Conservation (phyloP, 176 grass and related monocot genomes). For the Triticum timopheevii region DNA sequence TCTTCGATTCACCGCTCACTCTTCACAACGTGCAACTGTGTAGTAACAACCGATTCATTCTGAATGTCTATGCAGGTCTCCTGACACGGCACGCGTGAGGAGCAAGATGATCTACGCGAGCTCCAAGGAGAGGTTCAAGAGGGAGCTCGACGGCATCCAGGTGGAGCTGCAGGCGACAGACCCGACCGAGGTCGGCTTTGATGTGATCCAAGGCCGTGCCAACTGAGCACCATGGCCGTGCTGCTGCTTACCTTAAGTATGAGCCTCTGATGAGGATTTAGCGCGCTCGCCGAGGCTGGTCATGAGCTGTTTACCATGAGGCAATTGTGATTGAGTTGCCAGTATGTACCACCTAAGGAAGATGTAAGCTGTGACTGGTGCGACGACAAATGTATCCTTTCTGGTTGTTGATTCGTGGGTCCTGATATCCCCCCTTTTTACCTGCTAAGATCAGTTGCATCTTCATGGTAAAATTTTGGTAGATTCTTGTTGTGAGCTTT, state of each 20-base stretch:
- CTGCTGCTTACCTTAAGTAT: neutral
- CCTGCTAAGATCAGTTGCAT: neutral
- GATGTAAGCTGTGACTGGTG: neutral
- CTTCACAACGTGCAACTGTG: neutral
- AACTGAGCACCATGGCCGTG: slow-evolving; percentile 7
- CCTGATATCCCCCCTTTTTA: neutral
- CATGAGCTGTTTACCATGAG: slow-evolving; percentile 3
- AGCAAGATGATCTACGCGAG: slow-evolving; percentile 61
- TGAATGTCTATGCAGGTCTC: slow-evolving; percentile 31
- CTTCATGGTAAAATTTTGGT: neutral
- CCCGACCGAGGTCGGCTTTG: slow-evolving; percentile 33
- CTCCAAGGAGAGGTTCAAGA: slow-evolving; percentile 62
- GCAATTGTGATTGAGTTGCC: neutral
- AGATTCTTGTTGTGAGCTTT: neutral
- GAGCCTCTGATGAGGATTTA: slow-evolving; percentile 21
- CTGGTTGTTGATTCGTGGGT: neutral
- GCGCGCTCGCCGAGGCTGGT: neutral
- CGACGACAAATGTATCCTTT: neutral
- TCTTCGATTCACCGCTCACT: neutral
- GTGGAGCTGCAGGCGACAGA: slow-evolving; percentile 55
- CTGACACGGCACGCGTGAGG: slow-evolving; percentile 40
- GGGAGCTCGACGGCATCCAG: slow-evolving; percentile 55
- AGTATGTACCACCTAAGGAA: slow-evolving; percentile 14
- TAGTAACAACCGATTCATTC: neutral
- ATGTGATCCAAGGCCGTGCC: slow-evolving; percentile 49